These are phyloP conservation scores for Clohesyomyces aquaticus DNA, from an alignment of 495 filamentous ascomycete genomes.

Conservation along the genomic window DNA sequence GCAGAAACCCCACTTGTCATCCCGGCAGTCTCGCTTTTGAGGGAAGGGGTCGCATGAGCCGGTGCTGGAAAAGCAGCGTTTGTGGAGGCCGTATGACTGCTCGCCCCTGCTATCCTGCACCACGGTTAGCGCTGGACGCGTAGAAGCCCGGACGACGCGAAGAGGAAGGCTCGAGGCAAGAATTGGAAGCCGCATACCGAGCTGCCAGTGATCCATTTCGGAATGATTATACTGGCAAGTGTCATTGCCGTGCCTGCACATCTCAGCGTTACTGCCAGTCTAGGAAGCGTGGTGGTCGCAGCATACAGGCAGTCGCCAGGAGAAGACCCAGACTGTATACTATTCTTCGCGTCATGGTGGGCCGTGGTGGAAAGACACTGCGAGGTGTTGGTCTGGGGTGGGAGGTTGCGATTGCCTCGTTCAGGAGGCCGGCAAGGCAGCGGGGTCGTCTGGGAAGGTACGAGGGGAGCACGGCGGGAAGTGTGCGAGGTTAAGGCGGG, in stretches of 20 bases:
- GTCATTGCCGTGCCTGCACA: constrained; percentile 74
- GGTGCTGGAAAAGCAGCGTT: constrained; percentile 68
- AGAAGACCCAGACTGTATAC: constrained; percentile 49
- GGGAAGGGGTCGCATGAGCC: constrained; percentile 63
- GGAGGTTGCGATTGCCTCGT: constrained; percentile 2
- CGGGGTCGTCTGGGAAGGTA: constrained; percentile 10
- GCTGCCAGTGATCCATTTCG: constrained; percentile 79
- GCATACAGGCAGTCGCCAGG: constrained; percentile 46
- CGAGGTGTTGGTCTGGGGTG: neutral
- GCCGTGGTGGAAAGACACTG: neutral
- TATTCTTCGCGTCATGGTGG: constrained; percentile 48
- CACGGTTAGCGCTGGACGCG: constrained; percentile 18
- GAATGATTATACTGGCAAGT: constrained; percentile 70
- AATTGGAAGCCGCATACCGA: constrained; percentile 51
- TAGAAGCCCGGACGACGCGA: neutral
- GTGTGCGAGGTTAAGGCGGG: neutral
- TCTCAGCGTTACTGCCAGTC: constrained; percentile 12
- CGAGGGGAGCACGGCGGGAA: neutral
- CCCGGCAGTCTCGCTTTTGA: constrained; percentile 67
- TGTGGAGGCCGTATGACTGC: constrained; percentile 78
- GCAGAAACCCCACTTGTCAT: constrained; percentile 77
- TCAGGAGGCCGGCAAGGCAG: constrained; percentile 13
- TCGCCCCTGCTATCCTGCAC: constrained; percentile 38
- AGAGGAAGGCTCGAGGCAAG: neutral
- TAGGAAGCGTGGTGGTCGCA: constrained; percentile 6